Percentiles rank a stretch among this genome's conserved stretches.
Conservation (phyloP, 2,329 filamentous ascomycete genomes). For the Scleromitrula shiraiana region DNA sequence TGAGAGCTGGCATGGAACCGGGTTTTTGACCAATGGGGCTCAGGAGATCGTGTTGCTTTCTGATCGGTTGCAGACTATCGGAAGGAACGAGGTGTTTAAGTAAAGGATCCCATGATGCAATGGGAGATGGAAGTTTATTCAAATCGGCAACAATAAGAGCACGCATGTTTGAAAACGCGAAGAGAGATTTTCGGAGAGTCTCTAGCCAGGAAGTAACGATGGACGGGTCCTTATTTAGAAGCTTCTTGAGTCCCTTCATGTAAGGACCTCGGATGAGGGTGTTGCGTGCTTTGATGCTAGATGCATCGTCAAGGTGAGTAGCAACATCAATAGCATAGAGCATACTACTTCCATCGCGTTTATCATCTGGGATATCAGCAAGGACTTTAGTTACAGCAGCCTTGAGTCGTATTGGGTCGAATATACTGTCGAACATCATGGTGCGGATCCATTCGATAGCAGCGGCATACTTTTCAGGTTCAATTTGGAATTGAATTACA, state of each 20-base stretch:
- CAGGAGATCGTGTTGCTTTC: constrained; percentile 61
- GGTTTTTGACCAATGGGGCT: constrained; percentile 67
- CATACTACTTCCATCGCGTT: constrained; percentile 73
- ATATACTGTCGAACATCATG: constrained; percentile 81
- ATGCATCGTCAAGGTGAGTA: constrained; percentile 70
- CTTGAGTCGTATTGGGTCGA: constrained; percentile 61
- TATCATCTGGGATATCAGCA: constrained; percentile 85
- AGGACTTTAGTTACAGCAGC: constrained; percentile 71
- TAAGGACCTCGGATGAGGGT: constrained; percentile 84
- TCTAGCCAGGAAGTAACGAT: constrained; percentile 72
- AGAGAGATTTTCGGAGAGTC: constrained; percentile 64
- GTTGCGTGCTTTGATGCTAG: constrained; percentile 67
- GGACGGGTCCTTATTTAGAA: constrained; percentile 69
- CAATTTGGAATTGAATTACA: constrained; percentile 74
- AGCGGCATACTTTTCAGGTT: constrained; percentile 77
- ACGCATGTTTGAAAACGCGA: constrained; percentile 79
- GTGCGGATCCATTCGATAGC: constrained; percentile 78
- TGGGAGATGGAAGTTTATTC: constrained; percentile 62
- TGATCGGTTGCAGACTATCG: too few relatives aligned
- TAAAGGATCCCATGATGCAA: constrained; percentile 69
- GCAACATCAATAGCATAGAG: constrained; percentile 61
- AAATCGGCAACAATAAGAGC: constrained; percentile 78
- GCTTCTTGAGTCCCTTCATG: constrained; percentile 73
- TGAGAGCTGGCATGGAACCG: constrained; percentile 63
- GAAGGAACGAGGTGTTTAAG: constrained; percentile 45